Evolutionary conservation across 306 rosid species (phyloP).

Genomic region (Begonia loranthoides): DNA sequence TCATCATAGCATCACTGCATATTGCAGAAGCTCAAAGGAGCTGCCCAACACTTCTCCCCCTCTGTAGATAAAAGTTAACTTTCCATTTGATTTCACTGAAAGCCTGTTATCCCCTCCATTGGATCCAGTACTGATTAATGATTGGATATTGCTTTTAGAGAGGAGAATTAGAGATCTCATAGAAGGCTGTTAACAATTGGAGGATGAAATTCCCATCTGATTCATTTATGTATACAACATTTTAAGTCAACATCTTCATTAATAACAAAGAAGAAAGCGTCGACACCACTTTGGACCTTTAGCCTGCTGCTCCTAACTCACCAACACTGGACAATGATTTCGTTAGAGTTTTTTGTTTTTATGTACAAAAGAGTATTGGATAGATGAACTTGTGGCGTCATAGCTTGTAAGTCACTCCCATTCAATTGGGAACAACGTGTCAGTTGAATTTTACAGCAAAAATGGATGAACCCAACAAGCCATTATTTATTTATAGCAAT

Average conservation of each 20-base stretch:
- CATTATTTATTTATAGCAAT: too few relatives aligned
- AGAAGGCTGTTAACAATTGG: too few relatives aligned
- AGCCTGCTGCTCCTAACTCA: too few relatives aligned
- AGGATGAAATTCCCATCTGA: conserved; percentile 9
- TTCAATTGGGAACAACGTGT: too few relatives aligned
- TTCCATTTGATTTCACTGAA: background rate
- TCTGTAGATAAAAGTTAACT: conserved; percentile 32
- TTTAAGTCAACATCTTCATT: conserved; percentile 9
- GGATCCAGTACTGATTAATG: conserved; percentile 6
- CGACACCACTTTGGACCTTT: too few relatives aligned
- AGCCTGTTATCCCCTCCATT: conserved; percentile 10
- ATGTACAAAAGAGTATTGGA: too few relatives aligned
- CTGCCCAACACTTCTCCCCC: conserved; percentile 18
- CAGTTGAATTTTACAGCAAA: too few relatives aligned
- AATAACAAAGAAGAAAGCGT: conserved; percentile 13
- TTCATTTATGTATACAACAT: conserved; percentile 51
- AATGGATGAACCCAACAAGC: too few relatives aligned
- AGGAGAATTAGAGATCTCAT: conserved; percentile 15
- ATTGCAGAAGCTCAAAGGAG: conserved; percentile 10
- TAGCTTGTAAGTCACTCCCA: too few relatives aligned
- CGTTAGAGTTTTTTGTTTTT: too few relatives aligned
- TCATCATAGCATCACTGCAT: conserved; percentile 29
- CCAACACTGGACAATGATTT: too few relatives aligned
- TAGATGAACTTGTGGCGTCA: too few relatives aligned
- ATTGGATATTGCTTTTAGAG: conserved; percentile 11